These are phyloP conservation scores for Ophiocordyceps camponoti-rufipedis DNA, from an alignment of 2,329 filamentous ascomycete species.

Conservation along the genomic window DNA sequence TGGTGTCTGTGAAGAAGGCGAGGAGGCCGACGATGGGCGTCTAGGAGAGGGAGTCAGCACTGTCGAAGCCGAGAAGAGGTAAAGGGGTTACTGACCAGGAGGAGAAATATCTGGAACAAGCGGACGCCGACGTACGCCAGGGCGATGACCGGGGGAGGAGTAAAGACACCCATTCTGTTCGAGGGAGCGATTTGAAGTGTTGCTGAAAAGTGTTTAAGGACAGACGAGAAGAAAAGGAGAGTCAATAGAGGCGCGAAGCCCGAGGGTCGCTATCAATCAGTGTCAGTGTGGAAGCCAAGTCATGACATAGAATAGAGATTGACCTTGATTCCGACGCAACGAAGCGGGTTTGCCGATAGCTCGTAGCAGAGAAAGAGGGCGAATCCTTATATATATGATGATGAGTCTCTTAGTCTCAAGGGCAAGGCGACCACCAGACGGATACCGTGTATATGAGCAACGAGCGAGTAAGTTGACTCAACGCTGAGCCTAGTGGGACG, in stretches of 20 bases:
- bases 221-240: background rate
- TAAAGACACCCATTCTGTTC: background rate
- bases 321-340: background rate
- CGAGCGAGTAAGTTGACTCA: background rate
- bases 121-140: background rate
- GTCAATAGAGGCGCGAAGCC: background rate
- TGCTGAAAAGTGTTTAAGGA: background rate
- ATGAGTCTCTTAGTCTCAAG: background rate
- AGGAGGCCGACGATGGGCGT: background rate
- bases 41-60: background rate
- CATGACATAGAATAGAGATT: background rate
- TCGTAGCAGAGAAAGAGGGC: background rate
- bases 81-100: background rate
- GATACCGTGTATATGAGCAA: background rate
- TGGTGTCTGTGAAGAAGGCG: background rate
- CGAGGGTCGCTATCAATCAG: background rate
- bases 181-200: background rate
- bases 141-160: background rate
- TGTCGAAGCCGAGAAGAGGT: background rate
- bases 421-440: too few relatives aligned
- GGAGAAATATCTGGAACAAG: background rate
- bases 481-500: background rate
- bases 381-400: background rate
- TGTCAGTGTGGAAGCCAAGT: background rate
- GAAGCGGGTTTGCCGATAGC: background rate